phyloP scores from a whole-genome alignment of 1,284 basidiomycete genomes.

The Exsudoporus floridanus region DNA sequence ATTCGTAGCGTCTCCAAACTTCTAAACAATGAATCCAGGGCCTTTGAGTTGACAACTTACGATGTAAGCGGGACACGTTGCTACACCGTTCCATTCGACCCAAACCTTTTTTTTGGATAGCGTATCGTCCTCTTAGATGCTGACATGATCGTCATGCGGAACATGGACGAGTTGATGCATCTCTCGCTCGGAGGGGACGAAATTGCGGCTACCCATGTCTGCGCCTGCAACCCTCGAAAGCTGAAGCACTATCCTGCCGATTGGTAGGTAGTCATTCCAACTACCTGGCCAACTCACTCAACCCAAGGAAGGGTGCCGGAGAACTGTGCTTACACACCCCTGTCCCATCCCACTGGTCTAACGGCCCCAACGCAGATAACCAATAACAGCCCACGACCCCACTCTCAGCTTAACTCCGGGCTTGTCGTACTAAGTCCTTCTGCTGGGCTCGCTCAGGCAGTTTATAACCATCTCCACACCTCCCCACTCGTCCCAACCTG shows the following conservation, averaged over 20 bases:
- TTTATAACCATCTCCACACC: slow-evolving; percentile 64
- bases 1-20: background rate
- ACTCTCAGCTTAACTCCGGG: slow-evolving; percentile 85
- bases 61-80: slow-evolving; percentile 50
- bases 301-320: slow-evolving; percentile 69
- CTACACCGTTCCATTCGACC: background rate
- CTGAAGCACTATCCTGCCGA: slow-evolving; percentile 83
- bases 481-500: slow-evolving; percentile 70
- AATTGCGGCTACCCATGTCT: slow-evolving; percentile 87
- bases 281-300: background rate
- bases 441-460: slow-evolving; percentile 44
- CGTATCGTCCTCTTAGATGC: slow-evolving; percentile 84
- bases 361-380: slow-evolving; percentile 49
- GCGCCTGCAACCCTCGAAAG: slow-evolving; percentile 90
- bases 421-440: slow-evolving; percentile 87
- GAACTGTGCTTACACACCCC: slow-evolving; percentile 82
- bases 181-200: slow-evolving; percentile 63
- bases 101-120: slow-evolving; percentile 38
- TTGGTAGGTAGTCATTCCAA: slow-evolving; percentile 58
- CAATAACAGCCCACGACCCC: slow-evolving; percentile 61
- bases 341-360: slow-evolving; percentile 52
- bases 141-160: slow-evolving; percentile 85
- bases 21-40: slow-evolving; percentile 44
- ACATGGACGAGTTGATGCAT: slow-evolving; percentile 92
- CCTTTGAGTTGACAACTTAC: slow-evolving; percentile 74